Base-by-base conservation (phyloP, 148 eudicot species). In the Vaccinium corymbosum region DNA sequence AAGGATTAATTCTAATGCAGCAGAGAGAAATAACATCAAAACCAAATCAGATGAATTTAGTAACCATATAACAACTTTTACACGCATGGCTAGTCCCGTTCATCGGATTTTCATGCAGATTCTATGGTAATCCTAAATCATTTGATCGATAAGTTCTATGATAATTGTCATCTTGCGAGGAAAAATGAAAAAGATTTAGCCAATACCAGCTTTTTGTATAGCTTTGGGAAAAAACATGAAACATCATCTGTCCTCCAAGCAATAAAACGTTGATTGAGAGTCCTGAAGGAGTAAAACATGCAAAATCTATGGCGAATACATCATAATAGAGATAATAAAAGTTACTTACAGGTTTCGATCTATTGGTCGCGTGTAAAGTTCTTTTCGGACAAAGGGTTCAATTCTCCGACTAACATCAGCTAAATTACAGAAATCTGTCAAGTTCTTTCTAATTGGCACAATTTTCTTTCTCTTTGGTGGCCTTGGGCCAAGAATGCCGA, bases 391-490 rank as follows among this genome's bases (percentile, higher is more conserved):
- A 89, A 90, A 91, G 46, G 89, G 86, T 61, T 87, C 85, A 83
- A 89, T 91, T 86, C 87, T 86, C 82, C 88, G 81, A 76, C 92
- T 89, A 88, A 82, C 92, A 85, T 83, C 91, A 81, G 87, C 91
- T 62, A 89, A 85, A 73, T 68, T 80, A 86, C 82, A 83, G 27
- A 86, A 89, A 78, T 90, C 92, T 0, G 92, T 64, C 68, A 86
- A 80, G 20, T 86, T 82, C 82, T 90, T 90, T 76, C 90, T 81
- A 20, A 83, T 89, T 55, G 59, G 78, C 80, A 88, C 88, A n/a
- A 72, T 85, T 83, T 90, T 91, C 91, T 89, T 89, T 85, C 82
- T 90, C 83, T 89, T 93, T 10, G 80, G 78, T 53, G 99, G 99
- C 86, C 96, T 86, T 9, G 95, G 90, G 79, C 98, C 98, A 3